phyloP scores from a whole-genome alignment of 2,329 filamentous ascomycete species.

The Aphanocladium album region DNA sequence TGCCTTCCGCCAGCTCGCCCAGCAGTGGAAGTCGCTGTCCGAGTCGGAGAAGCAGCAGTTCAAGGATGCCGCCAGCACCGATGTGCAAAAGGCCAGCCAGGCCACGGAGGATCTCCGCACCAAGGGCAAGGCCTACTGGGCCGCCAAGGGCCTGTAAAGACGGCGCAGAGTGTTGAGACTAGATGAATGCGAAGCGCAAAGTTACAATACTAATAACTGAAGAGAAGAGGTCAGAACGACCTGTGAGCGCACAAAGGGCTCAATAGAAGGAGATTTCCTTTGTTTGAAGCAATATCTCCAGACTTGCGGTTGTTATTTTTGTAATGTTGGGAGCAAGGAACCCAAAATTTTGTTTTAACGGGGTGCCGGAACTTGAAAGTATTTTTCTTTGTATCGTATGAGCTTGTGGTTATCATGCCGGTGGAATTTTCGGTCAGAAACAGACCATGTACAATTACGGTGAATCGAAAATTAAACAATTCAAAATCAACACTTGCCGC shows the following conservation, averaged over 20 bases:
- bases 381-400: neutral
- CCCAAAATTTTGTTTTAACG: neutral
- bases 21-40: constrained; percentile 41
- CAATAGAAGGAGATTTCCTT: too few species aligned
- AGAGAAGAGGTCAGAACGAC: too few species aligned
- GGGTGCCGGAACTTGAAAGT: neutral
- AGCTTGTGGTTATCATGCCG: neutral
- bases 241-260: too few species aligned
- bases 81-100: constrained; percentile 21
- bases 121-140: constrained; percentile 13
- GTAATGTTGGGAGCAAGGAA: neutral
- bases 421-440: neutral
- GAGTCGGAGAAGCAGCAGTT: constrained; percentile 38
- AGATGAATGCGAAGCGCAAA: neutral
- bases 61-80: constrained; percentile 24
- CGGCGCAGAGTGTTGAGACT: neutral
- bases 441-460: constrained; percentile 5
- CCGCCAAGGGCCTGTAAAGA: constrained; percentile 17
- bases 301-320: neutral
- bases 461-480: neutral
- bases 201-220: too few species aligned
- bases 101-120: constrained; percentile 22
- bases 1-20: constrained; percentile 20
- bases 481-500: neutral
- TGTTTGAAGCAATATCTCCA: too few species aligned